Evolutionary conservation across 2,329 filamentous ascomycete genomes (phyloP).

Genomic region (Polytolypa hystricis): DNA sequence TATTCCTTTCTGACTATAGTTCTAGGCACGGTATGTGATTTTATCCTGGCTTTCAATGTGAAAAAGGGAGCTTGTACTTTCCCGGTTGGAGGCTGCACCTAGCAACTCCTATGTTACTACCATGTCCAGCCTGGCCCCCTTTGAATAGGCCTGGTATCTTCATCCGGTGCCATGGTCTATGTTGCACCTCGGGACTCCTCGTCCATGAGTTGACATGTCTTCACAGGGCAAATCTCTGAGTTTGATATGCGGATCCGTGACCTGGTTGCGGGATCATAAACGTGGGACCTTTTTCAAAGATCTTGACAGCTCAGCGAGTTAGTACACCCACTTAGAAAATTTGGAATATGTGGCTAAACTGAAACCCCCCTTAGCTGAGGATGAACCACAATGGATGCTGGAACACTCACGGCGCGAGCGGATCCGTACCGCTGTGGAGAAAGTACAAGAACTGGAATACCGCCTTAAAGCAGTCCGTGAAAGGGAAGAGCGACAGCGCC

Average conservation of each 20-base stretch:
- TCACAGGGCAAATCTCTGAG: conserved; percentile 75
- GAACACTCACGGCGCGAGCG: conserved; percentile 63
- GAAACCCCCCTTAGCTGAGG: conserved; percentile 45
- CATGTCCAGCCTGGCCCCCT: too few species aligned
- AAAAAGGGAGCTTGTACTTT: background rate
- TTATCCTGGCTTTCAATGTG: background rate
- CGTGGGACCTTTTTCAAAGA: conserved; percentile 46
- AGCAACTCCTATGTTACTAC: too few species aligned
- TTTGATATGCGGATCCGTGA: conserved; percentile 76
- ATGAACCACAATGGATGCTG: conserved; percentile 76
- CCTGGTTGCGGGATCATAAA: conserved; percentile 82
- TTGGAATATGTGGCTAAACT: too few species aligned
- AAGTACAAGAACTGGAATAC: conserved; percentile 63
- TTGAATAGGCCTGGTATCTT: too few species aligned
- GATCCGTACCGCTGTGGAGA: conserved; percentile 52
- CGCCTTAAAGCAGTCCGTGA: conserved; percentile 52
- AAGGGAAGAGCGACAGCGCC: conserved; percentile 50
- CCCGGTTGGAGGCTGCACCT: too few species aligned
- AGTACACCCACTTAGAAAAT: too few species aligned
- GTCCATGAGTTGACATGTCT: conserved; percentile 4
- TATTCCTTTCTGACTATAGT: conserved; percentile 2
- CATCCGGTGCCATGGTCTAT: too few species aligned
- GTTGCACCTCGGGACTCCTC: too few species aligned
- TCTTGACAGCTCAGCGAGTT: conserved; percentile 25
- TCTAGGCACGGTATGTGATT: conserved; percentile 7